phyloP scores from a whole-genome alignment of 768 basidiomycete genomes.

The Suillus weaverae region DNA sequence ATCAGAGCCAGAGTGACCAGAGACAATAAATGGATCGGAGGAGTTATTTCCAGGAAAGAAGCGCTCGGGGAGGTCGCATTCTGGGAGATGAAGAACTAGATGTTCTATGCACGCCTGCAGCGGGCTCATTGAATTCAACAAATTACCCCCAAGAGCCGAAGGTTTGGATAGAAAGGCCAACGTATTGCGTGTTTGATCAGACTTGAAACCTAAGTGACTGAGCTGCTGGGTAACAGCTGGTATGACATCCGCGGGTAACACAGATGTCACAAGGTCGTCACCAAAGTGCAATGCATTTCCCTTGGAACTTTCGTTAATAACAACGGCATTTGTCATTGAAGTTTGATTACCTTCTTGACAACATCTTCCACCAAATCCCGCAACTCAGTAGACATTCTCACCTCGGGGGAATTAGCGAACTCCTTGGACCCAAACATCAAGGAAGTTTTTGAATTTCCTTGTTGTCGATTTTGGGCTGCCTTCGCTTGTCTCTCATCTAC shows the following conservation, averaged over 20 bases:
- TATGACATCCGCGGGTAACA: slow-evolving; percentile 44
- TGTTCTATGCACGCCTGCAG: slow-evolving; percentile 84
- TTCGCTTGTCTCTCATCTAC: slow-evolving; percentile 68
- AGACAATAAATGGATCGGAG: slow-evolving; percentile 68
- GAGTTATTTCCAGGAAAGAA: slow-evolving; percentile 68
- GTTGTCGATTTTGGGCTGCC: slow-evolving; percentile 46
- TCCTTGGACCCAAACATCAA: slow-evolving; percentile 28
- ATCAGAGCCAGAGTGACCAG: slow-evolving; percentile 59
- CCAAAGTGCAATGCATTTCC: slow-evolving; percentile 51
- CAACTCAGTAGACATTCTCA: slow-evolving; percentile 75
- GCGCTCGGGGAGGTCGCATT: slow-evolving; percentile 80
- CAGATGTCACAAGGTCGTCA: slow-evolving; percentile 32
- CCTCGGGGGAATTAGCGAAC: slow-evolving; percentile 62
- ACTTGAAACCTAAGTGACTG: slow-evolving; percentile 63
- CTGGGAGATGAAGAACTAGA: slow-evolving; percentile 78
- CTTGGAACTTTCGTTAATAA: slow-evolving; percentile 31
- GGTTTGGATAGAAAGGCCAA: slow-evolving; percentile 56
- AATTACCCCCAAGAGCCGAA: slow-evolving; percentile 58
- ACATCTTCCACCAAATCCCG: slow-evolving; percentile 80
- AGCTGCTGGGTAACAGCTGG: slow-evolving; percentile 55
- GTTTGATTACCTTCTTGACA: slow-evolving; percentile 63
- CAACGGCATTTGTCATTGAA: background rate
- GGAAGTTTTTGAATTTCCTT: slow-evolving; percentile 17
- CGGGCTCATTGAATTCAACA: slow-evolving; percentile 59
- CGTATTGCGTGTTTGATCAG: slow-evolving; percentile 49